Base-by-base conservation (phyloP, 805 yeast species). In the Saccharomycopsis fibuligera region DNA sequence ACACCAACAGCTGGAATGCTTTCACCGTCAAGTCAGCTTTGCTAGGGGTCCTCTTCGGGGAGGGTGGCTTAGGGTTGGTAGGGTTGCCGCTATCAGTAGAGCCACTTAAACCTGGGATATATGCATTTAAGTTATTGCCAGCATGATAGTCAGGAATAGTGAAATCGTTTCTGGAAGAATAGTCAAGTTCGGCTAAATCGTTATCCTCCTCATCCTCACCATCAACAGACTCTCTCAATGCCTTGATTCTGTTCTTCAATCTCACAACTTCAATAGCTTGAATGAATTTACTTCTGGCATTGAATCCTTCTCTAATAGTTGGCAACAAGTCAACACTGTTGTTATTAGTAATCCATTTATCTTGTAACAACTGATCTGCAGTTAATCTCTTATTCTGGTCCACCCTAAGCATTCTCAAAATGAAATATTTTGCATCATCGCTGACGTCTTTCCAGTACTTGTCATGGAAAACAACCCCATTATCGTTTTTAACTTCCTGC, bases 401-500 rank as follows among this genome's bases (percentile, higher is more conserved):
- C 36, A 79, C 73, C 50, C 80, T 82, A 45, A 91, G 70, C 48
- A 89, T 82, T 58, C 76, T 72, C 50, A 79, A 67, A 48, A 91
- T 86, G 57, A 91, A 88, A 31, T 78, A 69, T 56, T 87, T 81
- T 5, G 98, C 98, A 42, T 81, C 89, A 39, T 73, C 73, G 12
- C 93, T 81, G 19, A 93, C 83, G 48, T 78, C 75, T 50, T 73
- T 73, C 98, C 98, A 93, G 69, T 89, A 88, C 54, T 81, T 85
- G 25, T 79, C 78, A 62, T 89, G 96, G 70, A 91, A 91, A 3
- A 79, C 74, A n/a, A 91, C 89, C 46, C 74, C 74, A 53, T 80
- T 80, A 40, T 81, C 81, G 58, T 76, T 64, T 47, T 73, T 70
- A 48, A 87, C 93, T 62, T 91, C 98, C 39, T 76, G 77, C 41